Evolutionary conservation across 129 eudicot genomes (phyloP).

Genomic region (Gnaphalium uliginosum): DNA sequence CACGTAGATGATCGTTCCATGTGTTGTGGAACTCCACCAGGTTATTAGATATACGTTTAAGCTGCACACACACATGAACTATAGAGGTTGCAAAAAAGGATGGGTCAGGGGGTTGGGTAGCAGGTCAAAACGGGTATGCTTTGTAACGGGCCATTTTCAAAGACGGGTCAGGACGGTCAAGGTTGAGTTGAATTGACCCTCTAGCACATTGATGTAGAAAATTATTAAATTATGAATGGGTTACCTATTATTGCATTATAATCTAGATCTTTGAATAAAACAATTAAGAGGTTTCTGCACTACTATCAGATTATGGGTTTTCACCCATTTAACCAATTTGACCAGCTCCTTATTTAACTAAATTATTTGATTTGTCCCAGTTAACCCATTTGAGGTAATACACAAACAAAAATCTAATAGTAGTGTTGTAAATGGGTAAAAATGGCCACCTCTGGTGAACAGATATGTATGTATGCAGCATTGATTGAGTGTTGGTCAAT

Average conservation of each 20-base stretch:
- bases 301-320: not conserved
- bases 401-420: no score
- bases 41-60: slow-evolving; percentile 26
- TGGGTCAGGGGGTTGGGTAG: not conserved
- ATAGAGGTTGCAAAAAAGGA: not conserved
- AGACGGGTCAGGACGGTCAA: not conserved
- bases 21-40: slow-evolving; percentile 96
- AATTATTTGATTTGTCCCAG: not conserved
- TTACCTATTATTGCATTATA: not conserved
- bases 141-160: not conserved
- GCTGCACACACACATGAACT: not conserved
- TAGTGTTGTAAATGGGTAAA: not conserved
- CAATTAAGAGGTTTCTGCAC: not conserved
- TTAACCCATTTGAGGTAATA: not conserved
- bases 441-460: not conserved
- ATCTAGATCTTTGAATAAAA: not conserved
- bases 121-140: not conserved
- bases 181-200: not conserved
- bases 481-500: slow-evolving; percentile 1
- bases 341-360: not conserved
- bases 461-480: not conserved
- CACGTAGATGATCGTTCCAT: slow-evolving; percentile 71
- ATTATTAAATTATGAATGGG: not conserved
- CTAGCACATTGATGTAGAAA: not conserved
- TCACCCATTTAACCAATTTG: not conserved